Conservation (phyloP, 2,329 filamentous ascomycete species). For the Teratosphaeria pseudoeucalypti region DNA sequence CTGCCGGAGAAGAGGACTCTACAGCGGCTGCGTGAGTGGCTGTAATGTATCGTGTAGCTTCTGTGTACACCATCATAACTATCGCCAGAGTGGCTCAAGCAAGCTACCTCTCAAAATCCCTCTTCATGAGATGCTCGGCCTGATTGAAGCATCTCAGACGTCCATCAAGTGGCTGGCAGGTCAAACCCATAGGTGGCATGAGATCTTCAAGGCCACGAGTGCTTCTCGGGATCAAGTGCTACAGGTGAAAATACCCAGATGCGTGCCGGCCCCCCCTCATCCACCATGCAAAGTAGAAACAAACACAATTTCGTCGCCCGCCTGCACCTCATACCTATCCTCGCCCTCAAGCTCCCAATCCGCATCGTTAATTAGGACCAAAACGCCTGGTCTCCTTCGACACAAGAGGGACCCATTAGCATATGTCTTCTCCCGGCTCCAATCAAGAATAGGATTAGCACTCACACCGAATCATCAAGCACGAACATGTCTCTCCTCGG, state of each 20-base stretch:
- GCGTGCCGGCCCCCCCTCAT: slow-evolving; percentile 31
- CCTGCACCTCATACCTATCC: slow-evolving; percentile 74
- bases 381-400: slow-evolving; percentile 79
- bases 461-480: slow-evolving; percentile 77
- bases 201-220: neutral
- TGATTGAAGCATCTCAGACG: no score
- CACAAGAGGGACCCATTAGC: neutral
- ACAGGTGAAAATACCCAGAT: neutral
- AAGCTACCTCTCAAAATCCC: neutral
- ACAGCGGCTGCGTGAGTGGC: neutral
- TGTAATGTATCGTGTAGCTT: neutral
- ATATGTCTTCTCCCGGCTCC: neutral
- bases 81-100: neutral
- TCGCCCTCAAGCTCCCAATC: slow-evolving; percentile 98
- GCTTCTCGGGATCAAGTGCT: neutral
- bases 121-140: neutral
- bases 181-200: no score
- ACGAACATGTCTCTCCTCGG: slow-evolving; percentile 80
- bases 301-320: slow-evolving; percentile 81
- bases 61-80: neutral
- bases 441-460: slow-evolving; percentile 17
- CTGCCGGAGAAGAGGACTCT: neutral
- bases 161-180: no score
- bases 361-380: slow-evolving; percentile 93
- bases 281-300: slow-evolving; percentile 94